Base-by-base conservation (phyloP, 345 rosid genomes). In the Abelmoschus esculentus region DNA sequence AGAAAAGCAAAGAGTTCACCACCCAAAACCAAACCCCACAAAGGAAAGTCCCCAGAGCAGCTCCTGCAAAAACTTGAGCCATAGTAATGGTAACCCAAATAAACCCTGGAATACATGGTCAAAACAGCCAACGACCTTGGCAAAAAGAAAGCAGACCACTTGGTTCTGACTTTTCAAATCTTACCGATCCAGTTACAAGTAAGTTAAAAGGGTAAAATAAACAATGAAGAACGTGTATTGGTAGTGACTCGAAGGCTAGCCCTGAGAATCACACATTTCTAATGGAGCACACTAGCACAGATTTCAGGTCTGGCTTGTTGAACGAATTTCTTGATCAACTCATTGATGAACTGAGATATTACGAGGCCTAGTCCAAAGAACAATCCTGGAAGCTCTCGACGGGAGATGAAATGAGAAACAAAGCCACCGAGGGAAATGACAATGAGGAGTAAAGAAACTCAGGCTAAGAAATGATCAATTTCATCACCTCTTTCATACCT, bases 211-310 rank as follows among this genome's bases (percentile, higher is more conserved):
- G 14, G 86, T 81, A 55, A 79, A 80, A 68, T 92, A 95, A 0
- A 80, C 79, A 0, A 96, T 89, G 74, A 95, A 92, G 86, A 90
- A 95, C 93, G 92, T 86, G 82, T 87, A 95, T 28, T 89, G 90
- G 0, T 92, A 86, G 67, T 95, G 99, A 65, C 98, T 91, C 3
- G 99, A 95, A 1, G 99, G 99, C 98, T 96, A 95, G 66, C 99
- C 99, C 32, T 92, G 97, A 19, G 97, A 95, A 73, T 95, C 99
- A 73, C 99, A 95, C 84, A 79, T 87, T 72, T 95, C 99, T 42
- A 95, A 91, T 64, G 90, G 70, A 2, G 75, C 85, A n/a, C n/a
- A n/a, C n/a, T n/a, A n/a, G n/a, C n/a, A 44, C 99, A 95, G 1
- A 96, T 89, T 68, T 78, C 90, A 2, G 99, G 98, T 0, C 99